These are phyloP conservation scores for Theileria annulata DNA, from an alignment of 169 alveolate genomes.

Conservation along the genomic window DNA sequence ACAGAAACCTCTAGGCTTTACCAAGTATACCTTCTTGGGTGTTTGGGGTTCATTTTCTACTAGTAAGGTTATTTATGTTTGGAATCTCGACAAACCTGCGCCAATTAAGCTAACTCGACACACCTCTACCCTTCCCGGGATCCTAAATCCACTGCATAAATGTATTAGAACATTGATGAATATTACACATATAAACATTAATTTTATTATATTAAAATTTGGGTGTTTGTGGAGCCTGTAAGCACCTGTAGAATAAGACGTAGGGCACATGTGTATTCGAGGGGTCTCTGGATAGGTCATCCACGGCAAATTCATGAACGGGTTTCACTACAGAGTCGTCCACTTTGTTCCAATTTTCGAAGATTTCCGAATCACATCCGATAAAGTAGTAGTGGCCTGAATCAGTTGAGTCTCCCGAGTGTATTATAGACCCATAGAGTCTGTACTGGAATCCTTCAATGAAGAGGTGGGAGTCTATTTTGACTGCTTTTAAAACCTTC, in stretches of 20 bases:
- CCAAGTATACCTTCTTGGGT: slow-evolving; percentile 25
- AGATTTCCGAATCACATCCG: slow-evolving; percentile 75
- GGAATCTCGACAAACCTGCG: slow-evolving; percentile 13
- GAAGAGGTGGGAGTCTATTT: slow-evolving; percentile 49
- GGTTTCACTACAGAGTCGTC: slow-evolving; percentile 68
- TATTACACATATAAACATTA: not conserved
- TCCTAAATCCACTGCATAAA: not conserved
- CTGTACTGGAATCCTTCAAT: slow-evolving; percentile 73
- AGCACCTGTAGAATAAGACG: slow-evolving; percentile 74
- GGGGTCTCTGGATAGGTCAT: slow-evolving; percentile 60
- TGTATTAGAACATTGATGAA: not conserved
- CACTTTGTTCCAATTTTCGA: slow-evolving; percentile 66
- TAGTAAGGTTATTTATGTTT: not conserved
- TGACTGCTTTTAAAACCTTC: slow-evolving; percentile 68
- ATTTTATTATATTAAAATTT: not conserved
- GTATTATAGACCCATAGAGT: slow-evolving; percentile 79
- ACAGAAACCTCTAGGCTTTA: slow-evolving; percentile 83
- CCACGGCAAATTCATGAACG: slow-evolving; percentile 46
- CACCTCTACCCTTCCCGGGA: not conserved
- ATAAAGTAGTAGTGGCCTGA: slow-evolving; percentile 83
- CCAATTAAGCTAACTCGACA: not conserved
- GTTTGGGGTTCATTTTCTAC: not conserved
- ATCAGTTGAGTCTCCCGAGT: slow-evolving; percentile 73
- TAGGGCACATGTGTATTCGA: slow-evolving; percentile 75
- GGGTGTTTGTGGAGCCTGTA: slow-evolving; percentile 76